Evolutionary conservation across 108 stramenopile species (phyloP), one percentile per base, ranked within the genome.

Genomic region (Cylindrotheca closterium): DNA sequence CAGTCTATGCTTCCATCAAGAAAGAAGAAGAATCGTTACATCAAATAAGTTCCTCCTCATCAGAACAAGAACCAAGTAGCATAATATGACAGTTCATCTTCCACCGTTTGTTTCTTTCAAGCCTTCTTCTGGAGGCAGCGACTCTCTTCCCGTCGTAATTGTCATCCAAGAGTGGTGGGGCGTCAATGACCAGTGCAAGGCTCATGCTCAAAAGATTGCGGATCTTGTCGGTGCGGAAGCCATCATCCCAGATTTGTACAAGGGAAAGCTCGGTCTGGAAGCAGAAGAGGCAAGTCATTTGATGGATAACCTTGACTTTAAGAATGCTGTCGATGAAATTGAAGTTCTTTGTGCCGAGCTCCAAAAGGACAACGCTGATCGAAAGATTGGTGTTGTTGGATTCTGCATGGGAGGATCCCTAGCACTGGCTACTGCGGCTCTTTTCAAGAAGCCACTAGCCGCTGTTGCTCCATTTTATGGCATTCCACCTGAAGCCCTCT

Each of bases 151-250:
- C 3, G 73, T 47, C 10, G 50, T 67, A 3, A 67, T 74, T 50
- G 37, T 47, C 18, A 28, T 74, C 12, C 73, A 74, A 54, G 73
- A 74, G 46, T 74, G 73, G 73, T 74, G 73, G 73, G 73, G 73
- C 18, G 15, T 74, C 27, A 67, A 58, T 18, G 47, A 32, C 3
- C 23, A 50, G 24, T 26, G 21, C 58, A 67, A 67, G 48, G 65
- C 29, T 29, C 65, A 67, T 47, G 66, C 65, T 10, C 47, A 66
- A 24, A 30, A 42, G 5, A 10, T 73, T 19, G 73, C 73, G 34
- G 32, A 30, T 33, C n/a, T 3, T 7, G 30, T 28, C 10, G 71
- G 73, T 22, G 57, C 34, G 31, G 65, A 61, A 23, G 51, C 30
- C 21, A 3, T 67, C 28, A 24, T 74, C 3, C 73, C 73, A 15